Conservation (phyloP, 2,329 filamentous ascomycete species). For the Setomelanomma holmii region DNA sequence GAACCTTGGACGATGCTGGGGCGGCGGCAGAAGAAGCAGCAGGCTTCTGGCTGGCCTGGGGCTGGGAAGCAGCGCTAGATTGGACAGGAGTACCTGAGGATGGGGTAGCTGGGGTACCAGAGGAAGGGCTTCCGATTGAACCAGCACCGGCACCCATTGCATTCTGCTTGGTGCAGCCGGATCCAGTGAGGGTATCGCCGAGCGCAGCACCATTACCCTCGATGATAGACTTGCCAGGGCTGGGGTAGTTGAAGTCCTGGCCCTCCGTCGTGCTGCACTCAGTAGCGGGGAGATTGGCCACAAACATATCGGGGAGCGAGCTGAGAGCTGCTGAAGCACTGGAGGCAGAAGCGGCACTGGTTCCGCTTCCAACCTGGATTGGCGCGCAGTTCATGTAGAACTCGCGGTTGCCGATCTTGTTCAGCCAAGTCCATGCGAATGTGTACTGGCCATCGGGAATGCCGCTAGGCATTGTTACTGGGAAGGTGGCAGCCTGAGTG, state of each 20-base stretch:
- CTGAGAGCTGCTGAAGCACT: slow-evolving; percentile 51
- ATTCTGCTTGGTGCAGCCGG: slow-evolving; percentile 37
- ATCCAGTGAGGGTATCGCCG: slow-evolving; percentile 39
- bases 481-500: slow-evolving; percentile 60
- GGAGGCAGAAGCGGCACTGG: slow-evolving; percentile 41
- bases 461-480: slow-evolving; percentile 72
- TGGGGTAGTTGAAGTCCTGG: slow-evolving; percentile 70
- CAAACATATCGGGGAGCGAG: slow-evolving; percentile 75
- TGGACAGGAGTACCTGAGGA: slow-evolving; percentile 1
- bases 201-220: slow-evolving; percentile 35
- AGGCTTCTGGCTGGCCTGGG: neutral
- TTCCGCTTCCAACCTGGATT: slow-evolving; percentile 65
- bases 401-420: slow-evolving; percentile 89
- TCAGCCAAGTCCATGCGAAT: slow-evolving; percentile 94
- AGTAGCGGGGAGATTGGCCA: slow-evolving; percentile 69
- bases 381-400: slow-evolving; percentile 98
- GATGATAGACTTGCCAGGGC: slow-evolving; percentile 65
- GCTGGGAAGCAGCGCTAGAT: slow-evolving; percentile 2
- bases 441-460: slow-evolving; percentile 78
- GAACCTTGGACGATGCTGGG: slow-evolving; percentile 8
- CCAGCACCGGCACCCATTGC: slow-evolving; percentile 41
- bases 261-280: slow-evolving; percentile 60
- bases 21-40: slow-evolving; percentile 6
- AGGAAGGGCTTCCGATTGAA: slow-evolving; percentile 33
- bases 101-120: slow-evolving; percentile 3